A percentile compares a stretch with the other conserved stretches of the same genome.
Conservation (phyloP, 2,329 filamentous ascomycete genomes). For the Basipetospora chlamydospora region DNA sequence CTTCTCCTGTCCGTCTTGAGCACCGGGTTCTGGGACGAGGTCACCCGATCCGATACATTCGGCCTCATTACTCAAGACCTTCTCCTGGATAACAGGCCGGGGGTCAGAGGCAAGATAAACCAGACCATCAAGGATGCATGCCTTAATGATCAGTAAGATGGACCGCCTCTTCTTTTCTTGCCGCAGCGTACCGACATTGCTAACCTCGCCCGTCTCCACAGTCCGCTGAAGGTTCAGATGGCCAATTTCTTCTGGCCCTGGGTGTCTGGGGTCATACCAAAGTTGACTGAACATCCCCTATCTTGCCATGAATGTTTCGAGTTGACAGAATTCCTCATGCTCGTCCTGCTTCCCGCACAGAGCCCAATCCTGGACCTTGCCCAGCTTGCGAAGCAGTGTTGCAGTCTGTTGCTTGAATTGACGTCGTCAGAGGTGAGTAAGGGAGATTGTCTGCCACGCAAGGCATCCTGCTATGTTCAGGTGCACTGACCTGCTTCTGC, state of each 20-base stretch:
- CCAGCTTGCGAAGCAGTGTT: conserved; percentile 15
- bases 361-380: conserved; percentile 8
- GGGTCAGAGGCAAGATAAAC: not conserved
- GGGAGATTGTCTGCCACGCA: no score
- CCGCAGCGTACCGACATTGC: no score
- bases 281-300: conserved; percentile 16
- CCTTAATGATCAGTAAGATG: not conserved
- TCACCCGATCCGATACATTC: conserved; percentile 3
- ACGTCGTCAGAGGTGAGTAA: conserved; percentile 25
- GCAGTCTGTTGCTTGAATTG: conserved; percentile 21
- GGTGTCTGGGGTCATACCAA: conserved; percentile 21
- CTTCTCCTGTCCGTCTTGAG: conserved; percentile 24
- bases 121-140: conserved; percentile 3
- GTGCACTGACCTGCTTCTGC: no score
- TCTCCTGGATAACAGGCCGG: conserved; percentile 1
- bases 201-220: no score
- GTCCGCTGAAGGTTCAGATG: conserved; percentile 3
- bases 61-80: conserved; percentile 3
- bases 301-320: conserved; percentile 31
- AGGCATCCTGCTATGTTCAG: no score
- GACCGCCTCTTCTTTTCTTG: not conserved
- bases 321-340: conserved; percentile 21
- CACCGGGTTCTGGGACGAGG: conserved; percentile 21
- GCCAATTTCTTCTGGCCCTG: conserved; percentile 29
- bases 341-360: not conserved